Evolutionary conservation across 176 grass and related monocot genomes (phyloP).

Genomic region (Hyparrhenia diplandra): DNA sequence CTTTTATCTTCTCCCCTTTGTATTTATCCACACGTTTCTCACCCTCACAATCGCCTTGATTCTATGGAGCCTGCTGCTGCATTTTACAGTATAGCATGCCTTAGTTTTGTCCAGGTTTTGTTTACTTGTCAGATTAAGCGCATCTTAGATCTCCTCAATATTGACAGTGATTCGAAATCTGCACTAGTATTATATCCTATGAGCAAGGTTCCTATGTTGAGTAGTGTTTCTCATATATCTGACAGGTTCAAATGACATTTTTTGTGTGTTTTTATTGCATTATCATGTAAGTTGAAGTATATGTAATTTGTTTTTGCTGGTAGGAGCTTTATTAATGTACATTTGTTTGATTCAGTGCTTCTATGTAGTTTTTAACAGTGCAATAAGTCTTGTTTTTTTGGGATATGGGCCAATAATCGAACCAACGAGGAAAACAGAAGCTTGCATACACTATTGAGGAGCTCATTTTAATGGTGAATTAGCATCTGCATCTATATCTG

Average conservation of each 20-base stretch:
- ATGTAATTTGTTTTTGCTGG: background rate
- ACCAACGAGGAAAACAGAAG: constrained; percentile 84
- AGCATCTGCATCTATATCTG: constrained; percentile 44
- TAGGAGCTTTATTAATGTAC: background rate
- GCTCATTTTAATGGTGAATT: constrained; percentile 82
- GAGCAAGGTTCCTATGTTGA: background rate
- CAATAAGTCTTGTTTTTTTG: constrained; percentile 34
- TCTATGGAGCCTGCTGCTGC: background rate
- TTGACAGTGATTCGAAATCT: background rate
- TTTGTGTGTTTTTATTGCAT: too few species aligned
- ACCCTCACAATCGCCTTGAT: background rate
- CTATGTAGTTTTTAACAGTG: background rate
- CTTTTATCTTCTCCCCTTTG: background rate
- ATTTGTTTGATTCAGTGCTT: background rate
- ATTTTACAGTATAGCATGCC: background rate
- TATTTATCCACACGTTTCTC: background rate
- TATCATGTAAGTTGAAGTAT: background rate
- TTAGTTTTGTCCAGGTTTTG: background rate
- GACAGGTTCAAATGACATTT: too few species aligned
- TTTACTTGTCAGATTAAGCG: background rate
- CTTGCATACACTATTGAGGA: constrained; percentile 77
- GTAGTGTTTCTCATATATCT: too few species aligned
- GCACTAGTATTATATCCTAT: background rate
- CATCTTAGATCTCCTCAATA: background rate
- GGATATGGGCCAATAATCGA: constrained; percentile 97